Evolutionary conservation across 1,139 yeast genomes (phyloP), one percentile per base, ranked within the genome.

Genomic region (Kodamaea fungicola): DNA sequence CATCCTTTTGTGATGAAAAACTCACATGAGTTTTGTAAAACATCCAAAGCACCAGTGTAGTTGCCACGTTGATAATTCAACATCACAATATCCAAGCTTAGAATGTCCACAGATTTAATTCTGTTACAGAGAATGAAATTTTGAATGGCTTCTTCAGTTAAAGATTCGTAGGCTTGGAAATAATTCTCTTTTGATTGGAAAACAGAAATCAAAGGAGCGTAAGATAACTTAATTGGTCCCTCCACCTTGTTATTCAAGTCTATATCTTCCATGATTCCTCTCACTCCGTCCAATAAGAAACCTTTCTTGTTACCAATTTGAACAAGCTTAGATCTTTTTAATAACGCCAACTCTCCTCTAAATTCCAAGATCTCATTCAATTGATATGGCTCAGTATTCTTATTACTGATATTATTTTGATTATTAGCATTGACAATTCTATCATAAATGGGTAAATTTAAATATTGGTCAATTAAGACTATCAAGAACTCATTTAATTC

Each of bases 21-120:
- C 30, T 76, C 78, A 34, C 86, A 87, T 2, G 94, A 78, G 16
- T 80, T 76, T 33, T 79, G 78, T 7, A 90, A 63, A 7, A 84
- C 76, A 9, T 73, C 62, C 8, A 80, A 72, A 1, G 96, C 85
- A 32, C 74, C 74, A 29, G 70, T 68, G 47, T 78, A 83, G 33
- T 83, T 72, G 1, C 73, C 63, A 33, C 67, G 62, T 44, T 79
- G 80, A 52, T 76, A 84, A 34, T 83, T 78, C 16, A 88, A 59
- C 10, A 85, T 55, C 0, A 95, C 96, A 37, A 88, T 68, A 46
- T 92, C 97, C n/a, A 87, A 77, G 3, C 92, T 80, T 22, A 92
- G 63, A 6, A 83, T 69, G 51, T 85, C 92, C 7, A 85, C 79
- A 0, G 89, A 72, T 45, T 90, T 72, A 8, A 78, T 73, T 43